Evolutionary conservation across 768 basidiomycete species (phyloP).

Genomic region (Rubroboletus satanas): DNA sequence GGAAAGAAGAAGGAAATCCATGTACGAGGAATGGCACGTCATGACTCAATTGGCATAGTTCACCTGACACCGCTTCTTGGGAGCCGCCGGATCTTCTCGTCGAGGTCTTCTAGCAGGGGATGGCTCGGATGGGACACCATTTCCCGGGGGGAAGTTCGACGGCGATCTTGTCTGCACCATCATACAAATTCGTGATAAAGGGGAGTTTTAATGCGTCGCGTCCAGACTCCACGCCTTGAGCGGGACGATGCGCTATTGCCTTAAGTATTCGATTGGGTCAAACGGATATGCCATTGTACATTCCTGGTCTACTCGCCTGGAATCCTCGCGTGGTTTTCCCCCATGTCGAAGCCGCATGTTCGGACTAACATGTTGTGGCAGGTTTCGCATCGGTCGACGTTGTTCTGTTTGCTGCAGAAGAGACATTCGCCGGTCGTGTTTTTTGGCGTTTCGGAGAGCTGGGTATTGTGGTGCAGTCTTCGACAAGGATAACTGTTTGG

Average conservation of each 20-base stretch:
- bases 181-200: background rate
- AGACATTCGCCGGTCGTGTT: slow-evolving; percentile 82
- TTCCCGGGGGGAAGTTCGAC: background rate
- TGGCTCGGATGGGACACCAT: background rate
- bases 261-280: background rate
- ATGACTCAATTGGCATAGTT: slow-evolving; percentile 10
- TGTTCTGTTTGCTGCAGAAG: slow-evolving; percentile 35
- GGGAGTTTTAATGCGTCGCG: background rate
- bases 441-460: slow-evolving; percentile 32
- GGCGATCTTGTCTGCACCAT: slow-evolving; percentile 1
- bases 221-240: too few relatives aligned
- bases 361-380: slow-evolving; percentile 7
- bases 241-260: too few relatives aligned
- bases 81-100: background rate
- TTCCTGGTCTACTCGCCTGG: slow-evolving; percentile 58
- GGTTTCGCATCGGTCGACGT: background rate
- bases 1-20: background rate
- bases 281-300: slow-evolving; percentile 40
- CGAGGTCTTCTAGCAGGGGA: background rate
- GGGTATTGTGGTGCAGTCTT: background rate
- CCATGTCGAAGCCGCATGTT: slow-evolving; percentile 63
- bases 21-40: slow-evolving; percentile 9
- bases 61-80: background rate
- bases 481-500: background rate
- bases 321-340: slow-evolving; percentile 49